Evolutionary conservation across 331 rosid species (phyloP).

Genomic region (Malus hybrid): DNA sequence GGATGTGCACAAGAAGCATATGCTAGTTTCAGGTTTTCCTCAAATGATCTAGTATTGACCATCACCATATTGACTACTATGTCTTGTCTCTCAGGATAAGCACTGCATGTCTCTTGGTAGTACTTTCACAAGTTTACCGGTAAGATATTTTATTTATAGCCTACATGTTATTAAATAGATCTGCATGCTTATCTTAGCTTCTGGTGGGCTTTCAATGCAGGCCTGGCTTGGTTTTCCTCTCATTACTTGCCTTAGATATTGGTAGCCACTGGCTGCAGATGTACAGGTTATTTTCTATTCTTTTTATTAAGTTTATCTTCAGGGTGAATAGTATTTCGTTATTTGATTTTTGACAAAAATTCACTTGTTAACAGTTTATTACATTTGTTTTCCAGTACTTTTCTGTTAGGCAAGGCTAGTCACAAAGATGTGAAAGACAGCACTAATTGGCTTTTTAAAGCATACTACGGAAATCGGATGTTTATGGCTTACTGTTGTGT

Average conservation of each 20-base stretch:
- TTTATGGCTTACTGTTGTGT: conserved; percentile 97
- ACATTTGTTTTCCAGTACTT: conserved; percentile 57
- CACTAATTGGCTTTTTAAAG: conserved; percentile 83
- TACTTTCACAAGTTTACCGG: conserved; percentile 88
- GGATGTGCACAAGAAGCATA: background rate
- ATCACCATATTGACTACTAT: background rate
- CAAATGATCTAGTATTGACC: background rate
- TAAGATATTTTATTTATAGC: conserved; percentile 24
- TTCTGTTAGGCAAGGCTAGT: conserved; percentile 82
- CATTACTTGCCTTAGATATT: conserved; percentile 90
- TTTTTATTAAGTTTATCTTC: background rate
- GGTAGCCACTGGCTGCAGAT: conserved; percentile 98
- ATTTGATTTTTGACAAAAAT: conserved; percentile 6
- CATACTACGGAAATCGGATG: conserved; percentile 84
- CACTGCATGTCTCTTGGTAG: conserved; percentile 46
- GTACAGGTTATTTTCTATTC: conserved; percentile 62
- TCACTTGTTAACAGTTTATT: background rate
- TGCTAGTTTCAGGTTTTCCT: background rate
- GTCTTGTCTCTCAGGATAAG: conserved; percentile 1
- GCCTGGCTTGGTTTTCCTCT: conserved; percentile 81
- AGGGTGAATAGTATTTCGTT: background rate
- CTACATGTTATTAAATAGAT: background rate
- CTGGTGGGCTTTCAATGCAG: conserved; percentile 38
- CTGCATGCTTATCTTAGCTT: conserved; percentile 27
- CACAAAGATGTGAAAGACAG: conserved; percentile 99